Evolutionary conservation across 176 grass and related monocot species (phyloP).

Genomic region (Stipa capillata): DNA sequence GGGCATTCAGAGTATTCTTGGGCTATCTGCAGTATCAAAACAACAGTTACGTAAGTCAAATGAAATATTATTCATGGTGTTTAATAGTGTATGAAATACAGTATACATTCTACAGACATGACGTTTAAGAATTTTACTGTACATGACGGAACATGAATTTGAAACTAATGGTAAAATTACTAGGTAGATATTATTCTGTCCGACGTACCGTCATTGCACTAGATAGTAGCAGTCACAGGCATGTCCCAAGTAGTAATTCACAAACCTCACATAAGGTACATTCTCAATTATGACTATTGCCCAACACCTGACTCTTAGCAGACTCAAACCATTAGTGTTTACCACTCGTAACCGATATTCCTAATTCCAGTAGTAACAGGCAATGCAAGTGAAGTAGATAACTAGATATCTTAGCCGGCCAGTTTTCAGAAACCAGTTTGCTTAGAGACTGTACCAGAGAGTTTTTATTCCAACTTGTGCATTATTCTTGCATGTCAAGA

Average conservation of each 20-base stretch:
- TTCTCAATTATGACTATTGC: neutral
- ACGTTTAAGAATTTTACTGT: neutral
- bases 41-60: neutral
- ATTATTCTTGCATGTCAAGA: neutral
- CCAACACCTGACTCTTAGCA: neutral
- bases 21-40: slow-evolving; percentile 40
- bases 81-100: neutral
- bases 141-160: neutral
- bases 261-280: neutral
- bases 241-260: neutral
- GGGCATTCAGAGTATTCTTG: slow-evolving; percentile 90
- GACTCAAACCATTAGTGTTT: neutral
- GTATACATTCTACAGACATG: neutral
- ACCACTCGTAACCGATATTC: neutral
- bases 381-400: neutral
- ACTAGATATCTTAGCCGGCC: neutral
- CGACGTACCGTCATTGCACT: neutral
- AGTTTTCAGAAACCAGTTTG: neutral
- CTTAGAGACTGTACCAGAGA: neutral
- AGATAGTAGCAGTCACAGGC: neutral
- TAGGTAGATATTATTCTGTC: neutral
- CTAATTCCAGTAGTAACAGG: neutral
- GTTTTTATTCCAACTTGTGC: neutral
- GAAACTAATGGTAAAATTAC: neutral
- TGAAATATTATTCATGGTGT: neutral